A percentile compares a stretch with the other conserved stretches of the same genome.
These are phyloP conservation scores for Brettanomyces custersianus DNA, from an alignment of 805 yeast genomes.

Conservation along the genomic window DNA sequence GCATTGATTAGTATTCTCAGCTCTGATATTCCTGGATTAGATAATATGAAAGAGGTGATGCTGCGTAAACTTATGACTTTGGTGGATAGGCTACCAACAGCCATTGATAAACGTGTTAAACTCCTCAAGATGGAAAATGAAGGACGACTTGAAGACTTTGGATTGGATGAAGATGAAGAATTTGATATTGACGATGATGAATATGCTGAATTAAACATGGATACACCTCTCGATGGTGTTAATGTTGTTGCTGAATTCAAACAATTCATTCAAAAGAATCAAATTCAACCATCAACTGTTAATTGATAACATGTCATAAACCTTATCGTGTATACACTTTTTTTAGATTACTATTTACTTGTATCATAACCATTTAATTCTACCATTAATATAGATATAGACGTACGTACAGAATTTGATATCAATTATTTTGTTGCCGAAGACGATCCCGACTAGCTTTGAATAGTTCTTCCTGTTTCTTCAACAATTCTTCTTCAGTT, in stretches of 20 bases:
- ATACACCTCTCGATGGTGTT: conserved; percentile 22
- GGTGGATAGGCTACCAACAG: conserved; percentile 38
- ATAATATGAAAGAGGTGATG: conserved; percentile 17
- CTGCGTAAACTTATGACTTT: conserved; percentile 30
- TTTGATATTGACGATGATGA: conserved; percentile 16
- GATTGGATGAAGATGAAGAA: conserved; percentile 14
- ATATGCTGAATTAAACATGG: conserved; percentile 23
- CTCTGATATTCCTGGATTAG: conserved; percentile 22
- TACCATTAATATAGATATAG: not conserved
- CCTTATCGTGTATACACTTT: not conserved
- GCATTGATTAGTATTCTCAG: conserved; percentile 33
- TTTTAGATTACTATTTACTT: conserved; percentile 6
- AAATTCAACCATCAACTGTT: not conserved
- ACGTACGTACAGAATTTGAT: not conserved
- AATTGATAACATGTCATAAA: too few species aligned
- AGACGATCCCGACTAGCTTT: conserved; percentile 34
- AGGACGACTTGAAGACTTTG: conserved; percentile 12
- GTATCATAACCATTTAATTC: not conserved
- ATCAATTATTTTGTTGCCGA: conserved; percentile 17
- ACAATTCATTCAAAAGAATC: conserved; percentile 9
- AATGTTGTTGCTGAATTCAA: conserved; percentile 26
- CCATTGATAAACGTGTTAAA: conserved; percentile 38
- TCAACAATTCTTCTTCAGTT: conserved; percentile 83
- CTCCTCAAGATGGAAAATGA: conserved; percentile 26
- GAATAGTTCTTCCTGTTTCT: conserved; percentile 89